These are phyloP conservation scores for Lentinus tigrinus DNA, from an alignment of 768 basidiomycete genomes.

Conservation along the genomic window DNA sequence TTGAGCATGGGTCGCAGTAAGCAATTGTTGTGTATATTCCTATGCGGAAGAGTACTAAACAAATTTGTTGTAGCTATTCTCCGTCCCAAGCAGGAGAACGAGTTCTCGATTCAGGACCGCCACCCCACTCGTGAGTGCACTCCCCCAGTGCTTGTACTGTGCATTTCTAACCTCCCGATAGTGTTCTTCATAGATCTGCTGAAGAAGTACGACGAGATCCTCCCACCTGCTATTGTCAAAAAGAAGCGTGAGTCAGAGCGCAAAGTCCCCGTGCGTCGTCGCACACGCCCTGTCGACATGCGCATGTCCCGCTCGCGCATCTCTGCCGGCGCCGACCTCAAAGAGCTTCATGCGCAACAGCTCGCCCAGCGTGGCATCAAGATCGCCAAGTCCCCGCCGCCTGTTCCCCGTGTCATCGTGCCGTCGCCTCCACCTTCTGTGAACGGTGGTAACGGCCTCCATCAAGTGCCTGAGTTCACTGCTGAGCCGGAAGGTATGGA, in stretches of 20 bases:
- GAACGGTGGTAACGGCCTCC: conserved; percentile 1
- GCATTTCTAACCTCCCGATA: conserved; percentile 23
- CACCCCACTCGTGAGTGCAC: conserved; percentile 67
- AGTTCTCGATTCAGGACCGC: conserved; percentile 88
- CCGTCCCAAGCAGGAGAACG: conserved; percentile 78
- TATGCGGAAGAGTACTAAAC: no score
- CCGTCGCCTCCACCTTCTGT: conserved; percentile 12
- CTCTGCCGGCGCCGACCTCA: conserved; percentile 65
- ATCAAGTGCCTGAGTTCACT: conserved; percentile 15
- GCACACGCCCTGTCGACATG: conserved; percentile 87
- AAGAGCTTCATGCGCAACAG: conserved; percentile 71
- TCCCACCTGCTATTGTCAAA: conserved; percentile 79
- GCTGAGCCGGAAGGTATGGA: conserved; percentile 19
- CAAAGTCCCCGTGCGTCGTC: conserved; percentile 78
- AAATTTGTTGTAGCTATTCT: conserved; percentile 56
- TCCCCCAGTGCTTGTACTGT: no score
- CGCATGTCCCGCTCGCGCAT: conserved; percentile 79
- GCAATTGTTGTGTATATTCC: conserved; percentile 34
- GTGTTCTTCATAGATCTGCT: conserved; percentile 86
- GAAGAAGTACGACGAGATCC: conserved; percentile 66
- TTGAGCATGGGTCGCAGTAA: conserved; percentile 84
- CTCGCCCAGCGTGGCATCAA: conserved; percentile 27
- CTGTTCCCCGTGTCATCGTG: conserved; percentile 2
- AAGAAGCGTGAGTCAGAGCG: conserved; percentile 90
- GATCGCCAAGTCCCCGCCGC: conserved; percentile 22